These are phyloP conservation scores for Niveomyces coronatus DNA, from an alignment of 2,329 filamentous ascomycete species.

Conservation along the genomic window DNA sequence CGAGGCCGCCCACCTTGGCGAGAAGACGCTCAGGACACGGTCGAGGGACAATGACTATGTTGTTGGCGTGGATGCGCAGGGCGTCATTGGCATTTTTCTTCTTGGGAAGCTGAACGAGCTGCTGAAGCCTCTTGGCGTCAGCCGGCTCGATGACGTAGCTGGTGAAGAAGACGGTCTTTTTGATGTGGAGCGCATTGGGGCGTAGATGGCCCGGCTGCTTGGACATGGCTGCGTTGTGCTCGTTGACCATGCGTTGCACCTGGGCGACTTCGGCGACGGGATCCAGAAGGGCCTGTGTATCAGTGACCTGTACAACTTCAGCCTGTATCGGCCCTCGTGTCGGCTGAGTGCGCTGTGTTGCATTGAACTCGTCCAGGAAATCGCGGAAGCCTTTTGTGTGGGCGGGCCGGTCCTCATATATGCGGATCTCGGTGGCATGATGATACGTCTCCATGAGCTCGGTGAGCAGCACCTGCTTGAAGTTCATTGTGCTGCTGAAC, in stretches of 20 bases:
- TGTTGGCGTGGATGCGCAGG: slow-evolving; percentile 75
- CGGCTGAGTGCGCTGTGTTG: slow-evolving; percentile 33
- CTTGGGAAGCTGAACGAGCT: slow-evolving; percentile 52
- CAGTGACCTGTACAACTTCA: slow-evolving; percentile 79
- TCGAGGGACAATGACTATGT: slow-evolving; percentile 78
- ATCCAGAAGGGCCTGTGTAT: slow-evolving; percentile 62
- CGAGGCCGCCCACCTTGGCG: slow-evolving; percentile 77
- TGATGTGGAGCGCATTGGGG: slow-evolving; percentile 53
- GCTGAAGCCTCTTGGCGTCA: slow-evolving; percentile 62
- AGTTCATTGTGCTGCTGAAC: slow-evolving; percentile 76
- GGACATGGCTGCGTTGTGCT: slow-evolving; percentile 56
- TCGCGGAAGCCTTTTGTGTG: slow-evolving; percentile 75
- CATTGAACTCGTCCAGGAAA: slow-evolving; percentile 74
- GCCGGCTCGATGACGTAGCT: slow-evolving; percentile 71
- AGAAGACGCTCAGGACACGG: slow-evolving; percentile 63
- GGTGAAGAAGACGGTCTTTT: slow-evolving; percentile 83
- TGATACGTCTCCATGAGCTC: slow-evolving; percentile 79
- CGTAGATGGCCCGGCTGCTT: slow-evolving; percentile 24
- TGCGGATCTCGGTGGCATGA: slow-evolving; percentile 68
- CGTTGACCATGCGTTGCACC: slow-evolving; percentile 81
- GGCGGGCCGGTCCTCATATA: slow-evolving; percentile 57
- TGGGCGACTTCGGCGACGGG: slow-evolving; percentile 71
- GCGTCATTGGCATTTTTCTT: slow-evolving; percentile 49
- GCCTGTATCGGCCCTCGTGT: slow-evolving; percentile 56
- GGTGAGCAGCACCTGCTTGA: slow-evolving; percentile 80